Evolutionary conservation across 2,329 filamentous ascomycete genomes (phyloP).

Genomic region (Dendrostoma leiphaemia): DNA sequence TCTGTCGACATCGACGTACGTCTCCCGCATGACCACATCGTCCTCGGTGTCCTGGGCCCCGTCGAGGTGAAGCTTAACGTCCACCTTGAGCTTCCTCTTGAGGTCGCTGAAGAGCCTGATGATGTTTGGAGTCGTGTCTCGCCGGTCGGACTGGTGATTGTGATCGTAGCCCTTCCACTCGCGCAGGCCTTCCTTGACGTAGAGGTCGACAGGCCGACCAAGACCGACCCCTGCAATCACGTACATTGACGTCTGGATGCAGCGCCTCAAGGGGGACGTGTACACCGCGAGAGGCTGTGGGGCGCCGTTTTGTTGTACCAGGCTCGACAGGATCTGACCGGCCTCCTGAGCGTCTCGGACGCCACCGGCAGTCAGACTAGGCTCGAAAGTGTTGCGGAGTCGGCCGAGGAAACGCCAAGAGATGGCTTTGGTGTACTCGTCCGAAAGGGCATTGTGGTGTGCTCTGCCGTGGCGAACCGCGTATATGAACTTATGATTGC

Average conservation of each 20-base stretch:
- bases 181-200: slow-evolving; percentile 14
- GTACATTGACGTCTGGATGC: slow-evolving; percentile 14
- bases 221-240: background rate
- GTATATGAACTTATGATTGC: slow-evolving; percentile 7
- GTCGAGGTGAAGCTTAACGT: background rate
- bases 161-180: slow-evolving; percentile 18
- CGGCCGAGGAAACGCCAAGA: slow-evolving; percentile 11
- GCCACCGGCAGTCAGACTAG: background rate
- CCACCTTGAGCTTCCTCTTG: background rate
- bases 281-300: slow-evolving; percentile 2
- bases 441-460: slow-evolving; percentile 8
- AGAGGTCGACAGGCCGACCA: background rate
- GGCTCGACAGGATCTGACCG: background rate
- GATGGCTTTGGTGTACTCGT: slow-evolving; percentile 1
- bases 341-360: background rate
- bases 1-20: slow-evolving; percentile 13
- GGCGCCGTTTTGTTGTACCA: background rate
- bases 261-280: slow-evolving; percentile 12
- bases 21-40: slow-evolving; percentile 1
- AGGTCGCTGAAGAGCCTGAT: background rate
- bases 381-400: slow-evolving; percentile 10
- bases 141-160: slow-evolving; percentile 10
- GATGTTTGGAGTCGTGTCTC: background rate
- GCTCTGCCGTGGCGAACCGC: slow-evolving; percentile 13
- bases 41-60: background rate